phyloP scores from a whole-genome alignment of 2,329 filamentous ascomycete species.

The Botrytis galanthina region DNA sequence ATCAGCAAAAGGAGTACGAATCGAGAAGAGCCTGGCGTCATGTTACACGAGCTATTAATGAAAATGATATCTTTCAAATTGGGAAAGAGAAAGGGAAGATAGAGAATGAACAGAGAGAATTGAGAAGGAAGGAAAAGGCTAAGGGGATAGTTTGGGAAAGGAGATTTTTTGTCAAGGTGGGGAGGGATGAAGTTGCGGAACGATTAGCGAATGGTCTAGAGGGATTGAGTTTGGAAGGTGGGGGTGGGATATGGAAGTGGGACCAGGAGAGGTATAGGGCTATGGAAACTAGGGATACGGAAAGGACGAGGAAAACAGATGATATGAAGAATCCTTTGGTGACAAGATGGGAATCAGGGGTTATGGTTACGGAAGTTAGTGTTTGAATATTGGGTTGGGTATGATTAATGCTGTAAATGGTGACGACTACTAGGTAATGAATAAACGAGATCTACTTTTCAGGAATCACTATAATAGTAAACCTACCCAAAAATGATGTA shows the following conservation, averaged over 20 bases:
- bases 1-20: constrained; percentile 82
- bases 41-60: constrained; percentile 75
- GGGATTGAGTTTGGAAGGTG: constrained; percentile 32
- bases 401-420: background rate
- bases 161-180: constrained; percentile 69
- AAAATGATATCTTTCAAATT: constrained; percentile 79
- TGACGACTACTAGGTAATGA: background rate
- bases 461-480: background rate
- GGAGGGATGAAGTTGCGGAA: constrained; percentile 43
- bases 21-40: constrained; percentile 83
- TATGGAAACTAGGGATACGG: constrained; percentile 25
- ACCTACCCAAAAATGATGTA: background rate
- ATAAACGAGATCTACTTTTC: background rate
- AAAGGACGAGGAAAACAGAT: background rate
- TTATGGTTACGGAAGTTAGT: constrained; percentile 21
- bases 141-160: constrained; percentile 76
- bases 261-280: constrained; percentile 32
- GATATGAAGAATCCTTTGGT: constrained; percentile 29
- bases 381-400: background rate
- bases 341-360: constrained; percentile 32
- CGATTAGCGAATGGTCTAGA: constrained; percentile 35
- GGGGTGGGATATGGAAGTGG: constrained; percentile 35
- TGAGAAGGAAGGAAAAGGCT: constrained; percentile 68
- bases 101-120: constrained; percentile 80
- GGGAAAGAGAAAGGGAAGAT: constrained; percentile 80